These are phyloP conservation scores for Cetraspora pellucida DNA, from an alignment of 192 early-diverging fungal species.

Conservation along the genomic window DNA sequence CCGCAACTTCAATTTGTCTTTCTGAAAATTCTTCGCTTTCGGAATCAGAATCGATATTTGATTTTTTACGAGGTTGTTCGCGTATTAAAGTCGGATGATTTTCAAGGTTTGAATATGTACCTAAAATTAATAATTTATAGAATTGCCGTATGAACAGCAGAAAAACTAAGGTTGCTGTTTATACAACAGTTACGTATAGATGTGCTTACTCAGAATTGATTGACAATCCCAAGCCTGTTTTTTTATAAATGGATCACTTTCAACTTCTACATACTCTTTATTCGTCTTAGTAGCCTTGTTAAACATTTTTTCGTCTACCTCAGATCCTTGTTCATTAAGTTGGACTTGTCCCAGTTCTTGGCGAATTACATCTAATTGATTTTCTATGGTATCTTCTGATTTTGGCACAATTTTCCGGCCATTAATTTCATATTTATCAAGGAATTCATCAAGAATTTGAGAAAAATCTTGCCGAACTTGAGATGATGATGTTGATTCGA, in stretches of 20 bases:
- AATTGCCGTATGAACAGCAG: too few species aligned
- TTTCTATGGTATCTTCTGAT: constrained; percentile 59
- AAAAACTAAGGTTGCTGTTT: background rate
- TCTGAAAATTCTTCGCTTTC: constrained; percentile 45
- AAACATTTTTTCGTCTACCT: too few species aligned
- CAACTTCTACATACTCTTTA: constrained; percentile 48
- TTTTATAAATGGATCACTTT: constrained; percentile 43
- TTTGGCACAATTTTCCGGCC: constrained; percentile 68
- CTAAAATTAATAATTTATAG: constrained; percentile 17
- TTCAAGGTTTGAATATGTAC: constrained; percentile 91
- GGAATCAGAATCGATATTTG: constrained; percentile 71
- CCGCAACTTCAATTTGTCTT: constrained; percentile 29
- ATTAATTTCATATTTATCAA: constrained; percentile 76
- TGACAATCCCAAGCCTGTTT: constrained; percentile 89
- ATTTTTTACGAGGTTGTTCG: constrained; percentile 59
- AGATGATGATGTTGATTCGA: constrained; percentile 48
- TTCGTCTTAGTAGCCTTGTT: constrained; percentile 57
- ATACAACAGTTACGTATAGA: background rate
- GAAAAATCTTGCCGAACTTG: constrained; percentile 74
- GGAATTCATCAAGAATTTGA: constrained; percentile 72
- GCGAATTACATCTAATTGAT: constrained; percentile 66
- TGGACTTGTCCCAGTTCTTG: constrained; percentile 48
- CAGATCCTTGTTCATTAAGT: constrained; percentile 43
- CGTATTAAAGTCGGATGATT: constrained; percentile 87
- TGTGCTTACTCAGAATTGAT: constrained; percentile 69